Base-by-base conservation (phyloP, 148 eudicot genomes). In the Chenopodium formosanum region DNA sequence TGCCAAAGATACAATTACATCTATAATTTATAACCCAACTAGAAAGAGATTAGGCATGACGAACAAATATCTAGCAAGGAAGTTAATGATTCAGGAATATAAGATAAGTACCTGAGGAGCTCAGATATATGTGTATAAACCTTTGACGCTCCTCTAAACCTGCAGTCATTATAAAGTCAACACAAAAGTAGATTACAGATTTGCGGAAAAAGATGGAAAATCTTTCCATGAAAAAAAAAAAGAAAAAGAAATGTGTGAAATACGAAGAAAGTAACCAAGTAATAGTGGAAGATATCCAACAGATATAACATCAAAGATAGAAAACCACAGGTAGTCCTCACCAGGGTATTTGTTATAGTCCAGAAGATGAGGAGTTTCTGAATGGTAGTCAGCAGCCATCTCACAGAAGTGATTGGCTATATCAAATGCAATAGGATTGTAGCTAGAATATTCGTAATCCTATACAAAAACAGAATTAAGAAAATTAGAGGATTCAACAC, bases 321-420 rank as follows among this genome's bases (percentile, higher is more conserved):
- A 46, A 34, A 16, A 11, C 14, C 47, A 40, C 46, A 60, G 34
- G 65, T 34, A 32, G 68, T 34, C 67, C 86, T 80, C 83, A 95
- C 98, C 96, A 83, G 98, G 98, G 84, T 95, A 95, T 86, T 90
- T 91, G 78, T 80, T 85, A 69, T 84, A 95, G 86, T 95, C 91
- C 93, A 95, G 78, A 66, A 92, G 78, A 91, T 95, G 98, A 81
- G 98, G 98, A 53, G 93, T 89, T 56, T 95, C 98, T 70, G 98
- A 88, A 81, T 95, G 98, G 86, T 95, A 95, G 85, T 95, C 92
- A 34, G 97, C 97, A 83, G 96, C 94, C 98, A 95, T 95, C 89
- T 95, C 98, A 79, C 96, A 95, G 67, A 95, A 95, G 88, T 95
- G 98, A 86, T 93, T 93, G 40, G 98, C 98, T 76, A 95, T 90